Evolutionary conservation across 768 basidiomycete species (phyloP), one percentile per base, ranked within the genome.

Genomic region (Collybia sp.): DNA sequence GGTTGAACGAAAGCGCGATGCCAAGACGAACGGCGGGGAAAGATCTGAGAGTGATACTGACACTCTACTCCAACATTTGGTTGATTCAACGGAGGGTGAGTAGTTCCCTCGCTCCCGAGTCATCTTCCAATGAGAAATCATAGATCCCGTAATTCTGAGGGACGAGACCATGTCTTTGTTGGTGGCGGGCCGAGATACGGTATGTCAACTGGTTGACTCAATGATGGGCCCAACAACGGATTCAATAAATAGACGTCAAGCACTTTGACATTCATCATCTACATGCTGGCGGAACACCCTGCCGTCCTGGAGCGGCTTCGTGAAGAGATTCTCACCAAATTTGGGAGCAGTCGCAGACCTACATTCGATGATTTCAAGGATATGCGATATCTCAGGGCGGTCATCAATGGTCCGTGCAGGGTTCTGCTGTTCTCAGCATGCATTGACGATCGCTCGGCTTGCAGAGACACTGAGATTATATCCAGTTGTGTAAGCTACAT

Each of bases 171-270:
- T 79, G n/a, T 81, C 81, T 50, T 75, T 82, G 35, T 59, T 79
- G 12, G 66, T 82, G 17, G 79, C 80, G 17, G 79, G 76, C 8
- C 67, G 78, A 19, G 82, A 83, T 47, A 83, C 80, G 2, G 73
- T 73, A 43, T 18, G 65, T 47, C 20, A 39, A 49, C 36, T 25
- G 16, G 12, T n/a, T n/a, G 42, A 12, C 25, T 43, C 30, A 18
- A 17, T 43, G 12, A 31, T 30, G n/a, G 12, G 31, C n/a, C 17
- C n/a, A 30, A 33, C 17, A 15, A n/a, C 32, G 12, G 32, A 12
- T 32, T 43, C 6, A n/a, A 32, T 30, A 33, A 33, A 44, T 41
- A 71, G 69, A 76, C 74, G 1, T 65, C 71, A 6, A 59, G 58
- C 12, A 58, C 65, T 1, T 52, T 77, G 13, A 70, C 75, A 0